Conservation (phyloP, 2,329 filamentous ascomycete genomes). For the Gnomoniopsis sp. region DNA sequence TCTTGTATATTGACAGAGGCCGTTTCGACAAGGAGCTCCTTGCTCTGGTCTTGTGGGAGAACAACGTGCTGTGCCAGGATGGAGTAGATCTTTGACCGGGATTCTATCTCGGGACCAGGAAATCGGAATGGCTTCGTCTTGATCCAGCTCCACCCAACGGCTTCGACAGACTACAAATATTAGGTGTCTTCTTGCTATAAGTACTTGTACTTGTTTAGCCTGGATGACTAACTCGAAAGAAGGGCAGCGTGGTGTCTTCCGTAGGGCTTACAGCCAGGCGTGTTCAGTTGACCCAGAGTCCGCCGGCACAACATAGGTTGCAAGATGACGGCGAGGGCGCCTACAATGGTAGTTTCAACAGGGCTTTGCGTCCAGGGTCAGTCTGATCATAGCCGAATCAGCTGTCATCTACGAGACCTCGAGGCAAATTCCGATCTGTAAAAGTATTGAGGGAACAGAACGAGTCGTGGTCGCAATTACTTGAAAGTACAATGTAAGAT, state of each 20-base stretch:
- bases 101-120: too few relatives aligned
- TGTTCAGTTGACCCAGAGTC: too few relatives aligned
- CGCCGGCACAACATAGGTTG: neutral
- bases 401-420: neutral
- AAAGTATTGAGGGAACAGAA: neutral
- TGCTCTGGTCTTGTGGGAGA: neutral
- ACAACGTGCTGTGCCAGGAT: neutral
- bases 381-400: neutral
- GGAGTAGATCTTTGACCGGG: too few relatives aligned
- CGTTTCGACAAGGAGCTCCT: neutral
- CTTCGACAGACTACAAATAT: too few relatives aligned
- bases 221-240: too few relatives aligned
- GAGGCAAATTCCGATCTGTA: too few relatives aligned
- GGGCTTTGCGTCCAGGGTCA: neutral
- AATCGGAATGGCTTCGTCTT: too few relatives aligned
- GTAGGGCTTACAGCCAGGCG: too few relatives aligned
- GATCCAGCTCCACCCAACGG: too few relatives aligned
- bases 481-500: neutral
- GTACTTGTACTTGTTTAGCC: too few relatives aligned
- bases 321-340: neutral
- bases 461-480: neutral
- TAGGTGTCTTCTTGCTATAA: too few relatives aligned
- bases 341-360: neutral
- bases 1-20: neutral
- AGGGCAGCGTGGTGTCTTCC: too few relatives aligned